Base-by-base conservation (phyloP, 2,329 filamentous ascomycete species). In the Sarocladium kiliense region DNA sequence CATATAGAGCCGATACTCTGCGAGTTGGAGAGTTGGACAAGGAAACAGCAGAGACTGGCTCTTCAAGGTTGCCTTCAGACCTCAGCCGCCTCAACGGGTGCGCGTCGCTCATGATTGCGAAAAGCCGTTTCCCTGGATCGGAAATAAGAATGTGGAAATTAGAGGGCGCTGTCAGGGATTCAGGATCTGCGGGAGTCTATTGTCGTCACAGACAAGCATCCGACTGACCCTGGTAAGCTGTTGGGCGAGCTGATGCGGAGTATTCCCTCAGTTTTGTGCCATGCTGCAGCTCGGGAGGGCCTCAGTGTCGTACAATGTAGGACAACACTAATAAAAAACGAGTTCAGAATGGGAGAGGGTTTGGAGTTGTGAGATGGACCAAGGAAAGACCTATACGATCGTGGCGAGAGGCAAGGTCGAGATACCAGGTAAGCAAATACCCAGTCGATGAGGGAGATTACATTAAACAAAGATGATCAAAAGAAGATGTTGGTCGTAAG, bases 51-150 rank as follows among this genome's bases (percentile, higher is more conserved):
- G 47, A 51, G 14, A 51, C 27, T 3, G 47, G 47, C 19, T 51
- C 47, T 14, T 51, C 47, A 23, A 51, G 26, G 26, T 51, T 23
- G 44, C 44, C 47, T 34, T 51, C 27, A 16, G 47, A 51, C 47
- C 26, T 34, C 11, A 36, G 47, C 11, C 47, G 5, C 21, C 47
- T 51, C 47, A 34, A 51, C 36, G 11, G 26, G 21, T 51, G n/a
- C 9, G 26, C 14, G n/a, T 36, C 47, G 12, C 5, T 18, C 47
- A 51, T 51, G 11, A n/a, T 51, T 9, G 23, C 5, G 23, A 30
- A 4, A 6, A 49, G 41, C 7, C 9, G 21, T 45, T 19, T 9
- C 18, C 9, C 10, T 23, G 37, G 14, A 7, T 19, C 14, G 18
- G 37, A 41, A 16, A 41, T 41, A 19, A 27, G 44, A 30, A 11